Evolutionary conservation across 1,139 yeast genomes (phyloP).

Genomic region (Protomyces pachydermus): DNA sequence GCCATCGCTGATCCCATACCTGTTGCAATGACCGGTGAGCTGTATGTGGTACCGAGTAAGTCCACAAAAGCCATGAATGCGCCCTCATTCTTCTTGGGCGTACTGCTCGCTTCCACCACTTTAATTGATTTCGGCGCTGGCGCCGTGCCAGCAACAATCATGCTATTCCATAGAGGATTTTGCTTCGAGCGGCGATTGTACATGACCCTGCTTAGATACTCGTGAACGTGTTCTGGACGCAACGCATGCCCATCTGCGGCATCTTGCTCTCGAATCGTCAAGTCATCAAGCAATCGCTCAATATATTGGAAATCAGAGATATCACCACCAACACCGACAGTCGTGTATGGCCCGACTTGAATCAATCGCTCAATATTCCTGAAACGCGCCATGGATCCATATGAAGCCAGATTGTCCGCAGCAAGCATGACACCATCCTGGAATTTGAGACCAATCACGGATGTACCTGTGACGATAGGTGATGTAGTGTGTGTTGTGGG

Average conservation of each 20-base stretch:
- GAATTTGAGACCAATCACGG: conserved; percentile 86
- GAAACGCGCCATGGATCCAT: conserved; percentile 88
- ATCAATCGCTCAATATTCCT: conserved; percentile 78
- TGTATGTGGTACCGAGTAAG: conserved; percentile 82
- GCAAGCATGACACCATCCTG: conserved; percentile 88
- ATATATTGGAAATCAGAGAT: conserved; percentile 88
- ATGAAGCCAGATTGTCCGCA: conserved; percentile 81
- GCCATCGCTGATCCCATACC: conserved; percentile 97
- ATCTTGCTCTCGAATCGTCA: conserved; percentile 71
- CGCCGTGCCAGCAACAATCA: conserved; percentile 73
- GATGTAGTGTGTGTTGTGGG: conserved; percentile 61
- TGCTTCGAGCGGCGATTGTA: conserved; percentile 84
- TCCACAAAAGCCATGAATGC: conserved; percentile 83
- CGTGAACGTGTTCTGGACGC: conserved; percentile 82
- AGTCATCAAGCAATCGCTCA: conserved; percentile 66
- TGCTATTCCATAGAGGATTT: conserved; percentile 95
- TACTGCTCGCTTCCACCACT: conserved; percentile 4
- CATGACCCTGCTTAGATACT: conserved; percentile 75
- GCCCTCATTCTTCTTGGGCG: conserved; percentile 23
- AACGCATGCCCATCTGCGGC: conserved; percentile 74
- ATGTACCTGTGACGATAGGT: conserved; percentile 94
- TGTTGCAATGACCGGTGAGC: conserved; percentile 85
- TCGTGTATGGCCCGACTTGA: conserved; percentile 74
- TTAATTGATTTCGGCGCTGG: conserved; percentile 12
- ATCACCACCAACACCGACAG: conserved; percentile 94